These are phyloP conservation scores for Leptographium flavum DNA, from an alignment of 2,329 filamentous ascomycete species.

Conservation along the genomic window DNA sequence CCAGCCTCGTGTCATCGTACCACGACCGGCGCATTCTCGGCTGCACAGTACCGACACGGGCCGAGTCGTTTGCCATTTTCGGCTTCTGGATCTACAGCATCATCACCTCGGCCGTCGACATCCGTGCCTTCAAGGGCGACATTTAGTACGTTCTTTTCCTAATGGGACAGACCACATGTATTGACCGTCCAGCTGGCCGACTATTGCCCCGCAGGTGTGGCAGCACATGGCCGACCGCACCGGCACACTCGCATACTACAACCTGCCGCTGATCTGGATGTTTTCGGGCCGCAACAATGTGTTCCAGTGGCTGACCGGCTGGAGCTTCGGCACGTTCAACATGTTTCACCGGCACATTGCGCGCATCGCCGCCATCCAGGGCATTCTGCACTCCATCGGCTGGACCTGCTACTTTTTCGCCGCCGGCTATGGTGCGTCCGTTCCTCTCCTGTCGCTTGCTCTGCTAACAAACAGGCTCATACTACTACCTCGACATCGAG, in stretches of 20 bases:
- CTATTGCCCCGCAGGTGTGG: not conserved
- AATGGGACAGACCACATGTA: not conserved
- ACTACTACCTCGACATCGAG: no score
- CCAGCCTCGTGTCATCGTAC: not conserved
- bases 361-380: conserved; percentile 44
- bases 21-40: not conserved
- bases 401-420: no score
- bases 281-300: conserved; percentile 55
- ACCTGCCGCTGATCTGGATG: conserved; percentile 17
- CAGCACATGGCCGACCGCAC: not conserved
- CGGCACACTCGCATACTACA: not conserved
- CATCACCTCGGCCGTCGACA: not conserved
- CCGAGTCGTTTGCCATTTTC: not conserved
- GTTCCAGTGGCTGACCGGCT: conserved; percentile 51
- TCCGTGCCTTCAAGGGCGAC: no score
- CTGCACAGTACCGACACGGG: conserved; percentile 2
- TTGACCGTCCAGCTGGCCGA: not conserved
- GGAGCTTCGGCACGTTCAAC: conserved; percentile 53
- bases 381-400: conserved; percentile 42
- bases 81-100: conserved; percentile 2
- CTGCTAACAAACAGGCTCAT: no score
- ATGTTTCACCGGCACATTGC: conserved; percentile 55
- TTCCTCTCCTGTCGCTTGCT: no score
- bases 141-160: no score
- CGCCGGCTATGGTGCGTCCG: no score